Evolutionary conservation across 2,329 filamentous ascomycete genomes (phyloP).

Genomic region (Leptodontidium sp.): DNA sequence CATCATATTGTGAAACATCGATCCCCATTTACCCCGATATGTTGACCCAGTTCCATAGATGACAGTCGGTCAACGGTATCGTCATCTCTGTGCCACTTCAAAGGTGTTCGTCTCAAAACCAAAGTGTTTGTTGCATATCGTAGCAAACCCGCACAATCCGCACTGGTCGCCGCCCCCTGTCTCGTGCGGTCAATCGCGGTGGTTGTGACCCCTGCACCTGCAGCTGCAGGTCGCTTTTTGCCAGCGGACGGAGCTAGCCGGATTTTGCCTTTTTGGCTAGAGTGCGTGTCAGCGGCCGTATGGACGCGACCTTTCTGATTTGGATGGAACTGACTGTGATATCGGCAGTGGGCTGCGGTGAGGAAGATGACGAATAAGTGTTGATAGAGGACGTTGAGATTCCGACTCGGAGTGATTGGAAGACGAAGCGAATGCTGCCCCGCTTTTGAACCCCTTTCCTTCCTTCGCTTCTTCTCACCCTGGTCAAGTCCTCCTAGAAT

Average conservation of each 20-base stretch:
- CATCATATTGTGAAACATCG: background rate
- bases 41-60: background rate
- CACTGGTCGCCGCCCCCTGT: constrained; percentile 19
- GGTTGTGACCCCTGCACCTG: constrained; percentile 1
- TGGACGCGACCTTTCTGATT: background rate
- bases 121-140: constrained; percentile 14
- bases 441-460: background rate
- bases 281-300: background rate
- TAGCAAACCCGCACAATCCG: constrained; percentile 13
- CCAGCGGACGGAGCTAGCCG: constrained; percentile 3
- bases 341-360: no score
- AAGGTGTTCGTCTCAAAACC: background rate
- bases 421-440: background rate
- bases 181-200: background rate
- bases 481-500: background rate
- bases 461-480: background rate
- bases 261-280: constrained; percentile 1
- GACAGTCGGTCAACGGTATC: background rate
- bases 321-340: background rate
- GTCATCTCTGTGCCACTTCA: constrained; percentile 11
- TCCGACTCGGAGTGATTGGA: background rate
- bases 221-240: constrained; percentile 6
- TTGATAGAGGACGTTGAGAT: background rate
- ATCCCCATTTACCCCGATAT: background rate
- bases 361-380: background rate